A percentile compares a stretch with the other conserved stretches of the same genome.
Conservation (phyloP, 805 yeast species). For the Barnettozyma sp. region DNA sequence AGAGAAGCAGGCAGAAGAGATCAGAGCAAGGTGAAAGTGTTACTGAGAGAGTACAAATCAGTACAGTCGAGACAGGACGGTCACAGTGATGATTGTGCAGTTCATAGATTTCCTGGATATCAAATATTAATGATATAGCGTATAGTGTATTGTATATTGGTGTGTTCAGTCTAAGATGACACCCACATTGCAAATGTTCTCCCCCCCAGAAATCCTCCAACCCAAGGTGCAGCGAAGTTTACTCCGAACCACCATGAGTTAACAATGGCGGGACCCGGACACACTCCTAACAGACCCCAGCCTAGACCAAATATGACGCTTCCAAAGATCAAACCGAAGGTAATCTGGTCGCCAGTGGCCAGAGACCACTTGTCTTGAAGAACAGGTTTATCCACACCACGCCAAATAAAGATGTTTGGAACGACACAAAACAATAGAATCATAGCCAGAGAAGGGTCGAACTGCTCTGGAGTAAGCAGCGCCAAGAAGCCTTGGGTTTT, state of each 20-base stretch:
- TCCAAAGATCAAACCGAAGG: conserved; percentile 33
- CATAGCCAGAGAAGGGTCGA: conserved; percentile 42
- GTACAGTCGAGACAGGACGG: no score
- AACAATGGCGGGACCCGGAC: conserved; percentile 47
- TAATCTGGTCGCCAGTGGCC: conserved; percentile 23
- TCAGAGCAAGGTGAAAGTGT: no score
- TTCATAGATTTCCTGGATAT: no score
- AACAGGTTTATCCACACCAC: conserved; percentile 17
- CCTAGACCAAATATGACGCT: conserved; percentile 42
- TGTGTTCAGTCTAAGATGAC: no score
- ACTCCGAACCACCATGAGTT: conserved; percentile 15
- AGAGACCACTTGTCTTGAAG: conserved; percentile 22
- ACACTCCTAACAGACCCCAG: conserved; percentile 46
- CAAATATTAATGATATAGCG: no score
- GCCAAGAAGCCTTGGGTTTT: conserved; percentile 43
- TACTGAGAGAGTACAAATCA: no score
- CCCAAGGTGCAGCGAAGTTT: conserved; percentile 2
- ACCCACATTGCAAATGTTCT: not conserved
- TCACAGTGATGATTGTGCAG: no score
- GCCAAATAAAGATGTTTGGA: conserved; percentile 39
- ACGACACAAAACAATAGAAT: conserved; percentile 37
- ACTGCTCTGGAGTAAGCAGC: conserved; percentile 28
- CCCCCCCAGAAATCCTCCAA: conserved; percentile 1
- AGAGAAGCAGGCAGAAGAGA: no score
- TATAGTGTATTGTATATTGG: no score